Evolutionary conservation across 139 green algal genomes (phyloP).

Genomic region (Chlorella sp.): DNA sequence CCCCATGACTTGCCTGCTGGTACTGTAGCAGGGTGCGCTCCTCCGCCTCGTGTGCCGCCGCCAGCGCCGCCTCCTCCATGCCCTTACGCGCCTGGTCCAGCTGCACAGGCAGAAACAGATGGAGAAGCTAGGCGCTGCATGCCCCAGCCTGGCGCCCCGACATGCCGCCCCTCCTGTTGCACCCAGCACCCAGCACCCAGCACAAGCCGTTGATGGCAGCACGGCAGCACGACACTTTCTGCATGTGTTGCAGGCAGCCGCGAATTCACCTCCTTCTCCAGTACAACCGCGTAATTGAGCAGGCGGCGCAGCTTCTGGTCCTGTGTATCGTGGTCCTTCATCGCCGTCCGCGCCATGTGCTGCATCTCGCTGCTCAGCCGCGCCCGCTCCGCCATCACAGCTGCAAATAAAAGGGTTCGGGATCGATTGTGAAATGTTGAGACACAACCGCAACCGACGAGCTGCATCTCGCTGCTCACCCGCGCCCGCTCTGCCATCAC

Average conservation of each 20-base stretch:
- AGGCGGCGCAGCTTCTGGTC: conserved; percentile 7
- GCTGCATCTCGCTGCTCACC: neutral
- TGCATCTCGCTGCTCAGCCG: neutral
- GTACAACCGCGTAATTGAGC: neutral
- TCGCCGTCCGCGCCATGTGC: neutral
- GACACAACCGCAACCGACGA: too few relatives aligned
- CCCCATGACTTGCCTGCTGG: neutral
- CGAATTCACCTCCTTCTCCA: neutral
- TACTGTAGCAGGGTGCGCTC: conserved; percentile 18
- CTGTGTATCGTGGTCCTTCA: neutral
- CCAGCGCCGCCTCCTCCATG: neutral
- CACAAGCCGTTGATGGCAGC: too few relatives aligned
- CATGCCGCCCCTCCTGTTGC: too few relatives aligned
- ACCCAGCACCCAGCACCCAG: too few relatives aligned
- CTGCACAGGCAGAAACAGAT: neutral
- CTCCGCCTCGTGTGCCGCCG: neutral
- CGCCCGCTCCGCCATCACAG: neutral
- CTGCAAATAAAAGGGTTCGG: neutral
- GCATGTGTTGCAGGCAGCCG: too few relatives aligned
- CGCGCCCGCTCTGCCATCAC: neutral
- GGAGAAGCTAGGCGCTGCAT: too few relatives aligned
- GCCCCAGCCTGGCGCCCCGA: too few relatives aligned
- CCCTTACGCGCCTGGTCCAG: neutral
- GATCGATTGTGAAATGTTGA: too few relatives aligned
- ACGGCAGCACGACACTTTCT: too few relatives aligned